These are phyloP conservation scores for Dictyostelium purpureum DNA, from an alignment of 78 protist genomes.

Conservation along the genomic window DNA sequence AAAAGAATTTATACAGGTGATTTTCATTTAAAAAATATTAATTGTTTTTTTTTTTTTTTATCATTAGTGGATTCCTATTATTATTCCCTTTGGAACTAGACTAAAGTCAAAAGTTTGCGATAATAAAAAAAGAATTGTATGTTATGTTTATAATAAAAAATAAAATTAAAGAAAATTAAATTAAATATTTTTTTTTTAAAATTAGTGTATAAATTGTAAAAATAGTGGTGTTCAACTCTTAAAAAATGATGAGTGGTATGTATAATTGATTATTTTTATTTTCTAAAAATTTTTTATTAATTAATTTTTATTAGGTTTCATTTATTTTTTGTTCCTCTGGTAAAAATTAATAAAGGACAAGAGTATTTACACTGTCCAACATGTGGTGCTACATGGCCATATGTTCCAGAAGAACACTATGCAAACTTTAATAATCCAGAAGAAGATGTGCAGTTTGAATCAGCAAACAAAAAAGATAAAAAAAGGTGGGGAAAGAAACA, in stretches of 20 bases:
- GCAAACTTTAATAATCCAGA: not conserved
- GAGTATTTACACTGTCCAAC: constrained; percentile 22
- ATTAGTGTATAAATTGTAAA: constrained; percentile 39
- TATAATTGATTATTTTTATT: too few relatives aligned
- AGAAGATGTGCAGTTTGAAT: constrained; percentile 12
- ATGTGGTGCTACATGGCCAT: constrained; percentile 32
- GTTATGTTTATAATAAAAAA: not conserved
- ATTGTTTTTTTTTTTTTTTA: not conserved
- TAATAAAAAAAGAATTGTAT: constrained; percentile 11
- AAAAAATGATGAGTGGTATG: constrained; percentile 16
- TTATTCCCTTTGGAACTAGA: constrained; percentile 30
- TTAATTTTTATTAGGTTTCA: too few relatives aligned
- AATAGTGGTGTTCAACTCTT: constrained; percentile 28
- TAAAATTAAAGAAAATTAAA: not conserved
- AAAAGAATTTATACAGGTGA: too few relatives aligned
- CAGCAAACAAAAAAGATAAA: not conserved
- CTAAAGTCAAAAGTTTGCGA: constrained; percentile 1
- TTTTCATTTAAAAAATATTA: too few relatives aligned
- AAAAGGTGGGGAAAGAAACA: too few relatives aligned
- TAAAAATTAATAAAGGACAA: constrained; percentile 2
- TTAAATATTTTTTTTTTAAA: not conserved
- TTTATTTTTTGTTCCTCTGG: constrained; percentile 15
- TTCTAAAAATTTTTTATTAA: too few relatives aligned
- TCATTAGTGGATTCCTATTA: constrained; percentile 35
- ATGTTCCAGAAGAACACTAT: not conserved